Conservation (phyloP, 2,329 filamentous ascomycete species). For the Diplodia mutila region DNA sequence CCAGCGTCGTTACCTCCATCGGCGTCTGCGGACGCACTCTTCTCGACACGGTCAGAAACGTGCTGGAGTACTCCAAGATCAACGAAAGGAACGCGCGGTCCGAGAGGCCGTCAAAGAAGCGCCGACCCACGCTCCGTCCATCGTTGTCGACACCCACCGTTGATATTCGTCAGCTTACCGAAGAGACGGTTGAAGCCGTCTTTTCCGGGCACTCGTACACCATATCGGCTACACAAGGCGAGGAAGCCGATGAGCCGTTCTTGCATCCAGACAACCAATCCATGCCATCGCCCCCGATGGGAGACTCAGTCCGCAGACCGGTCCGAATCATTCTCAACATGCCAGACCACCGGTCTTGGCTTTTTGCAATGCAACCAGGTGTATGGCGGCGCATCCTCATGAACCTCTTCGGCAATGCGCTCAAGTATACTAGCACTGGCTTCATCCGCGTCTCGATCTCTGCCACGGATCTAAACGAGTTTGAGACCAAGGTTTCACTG, state of each 20-base stretch:
- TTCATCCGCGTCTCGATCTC: not conserved
- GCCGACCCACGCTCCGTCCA: too few species aligned
- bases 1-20: conserved; percentile 31
- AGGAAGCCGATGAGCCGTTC: not conserved
- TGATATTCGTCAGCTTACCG: conserved; percentile 40
- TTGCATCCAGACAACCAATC: not conserved
- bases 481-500: conserved; percentile 28
- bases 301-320: not conserved
- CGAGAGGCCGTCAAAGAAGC: conserved; percentile 3
- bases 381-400: conserved; percentile 58
- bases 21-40: conserved; percentile 47
- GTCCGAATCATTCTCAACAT: conserved; percentile 56
- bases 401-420: conserved; percentile 65
- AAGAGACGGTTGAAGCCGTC: conserved; percentile 44
- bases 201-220: conserved; percentile 4
- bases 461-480: not conserved
- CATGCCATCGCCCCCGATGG: not conserved
- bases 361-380: conserved; percentile 59
- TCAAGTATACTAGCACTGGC: conserved; percentile 59
- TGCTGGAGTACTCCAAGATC: conserved; percentile 42
- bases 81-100: conserved; percentile 34
- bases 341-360: conserved; percentile 51
- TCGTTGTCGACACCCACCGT: conserved; percentile 23
- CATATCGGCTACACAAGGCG: not conserved
- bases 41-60: conserved; percentile 43